These are phyloP conservation scores for Coniferiporia weirii DNA, from an alignment of 1,284 basidiomycete species.

Conservation along the genomic window DNA sequence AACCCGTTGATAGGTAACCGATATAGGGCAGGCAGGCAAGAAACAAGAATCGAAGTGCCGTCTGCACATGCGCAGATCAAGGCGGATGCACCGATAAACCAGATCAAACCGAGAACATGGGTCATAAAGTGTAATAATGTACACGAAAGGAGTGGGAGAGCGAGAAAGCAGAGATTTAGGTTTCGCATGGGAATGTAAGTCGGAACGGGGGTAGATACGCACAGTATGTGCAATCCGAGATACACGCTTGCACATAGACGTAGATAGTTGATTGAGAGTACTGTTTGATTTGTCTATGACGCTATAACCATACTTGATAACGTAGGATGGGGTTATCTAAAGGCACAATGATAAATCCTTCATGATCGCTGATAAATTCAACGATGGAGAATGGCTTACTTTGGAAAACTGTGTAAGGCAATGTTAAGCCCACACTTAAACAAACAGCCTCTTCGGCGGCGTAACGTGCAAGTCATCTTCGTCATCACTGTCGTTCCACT, in stretches of 20 bases:
- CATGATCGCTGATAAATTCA: not conserved
- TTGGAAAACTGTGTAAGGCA: not conserved
- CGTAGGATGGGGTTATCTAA: not conserved
- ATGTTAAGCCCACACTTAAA: not conserved
- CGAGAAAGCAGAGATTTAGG: not conserved
- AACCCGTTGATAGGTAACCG: not conserved
- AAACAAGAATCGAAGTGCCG: not conserved
- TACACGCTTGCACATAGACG: not conserved
- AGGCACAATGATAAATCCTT: not conserved
- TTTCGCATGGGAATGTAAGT: slow-evolving; percentile 3
- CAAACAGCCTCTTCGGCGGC: slow-evolving; percentile 14
- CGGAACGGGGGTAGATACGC: not conserved
- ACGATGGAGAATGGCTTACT: not conserved
- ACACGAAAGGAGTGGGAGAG: not conserved
- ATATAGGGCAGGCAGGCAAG: not conserved
- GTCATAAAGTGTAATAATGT: not conserved
- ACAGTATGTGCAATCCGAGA: not conserved
- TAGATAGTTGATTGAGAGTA: not conserved
- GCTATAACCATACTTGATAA: not conserved
- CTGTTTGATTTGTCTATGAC: not conserved
- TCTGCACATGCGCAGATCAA: not conserved
- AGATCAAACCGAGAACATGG: not conserved
- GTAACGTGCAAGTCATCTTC: slow-evolving; percentile 13
- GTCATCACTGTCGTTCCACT: slow-evolving; percentile 18
- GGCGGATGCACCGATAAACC: not conserved